These are phyloP conservation scores for Ustilago esculenta DNA, from an alignment of 1,284 basidiomycete genomes.

Conservation along the genomic window DNA sequence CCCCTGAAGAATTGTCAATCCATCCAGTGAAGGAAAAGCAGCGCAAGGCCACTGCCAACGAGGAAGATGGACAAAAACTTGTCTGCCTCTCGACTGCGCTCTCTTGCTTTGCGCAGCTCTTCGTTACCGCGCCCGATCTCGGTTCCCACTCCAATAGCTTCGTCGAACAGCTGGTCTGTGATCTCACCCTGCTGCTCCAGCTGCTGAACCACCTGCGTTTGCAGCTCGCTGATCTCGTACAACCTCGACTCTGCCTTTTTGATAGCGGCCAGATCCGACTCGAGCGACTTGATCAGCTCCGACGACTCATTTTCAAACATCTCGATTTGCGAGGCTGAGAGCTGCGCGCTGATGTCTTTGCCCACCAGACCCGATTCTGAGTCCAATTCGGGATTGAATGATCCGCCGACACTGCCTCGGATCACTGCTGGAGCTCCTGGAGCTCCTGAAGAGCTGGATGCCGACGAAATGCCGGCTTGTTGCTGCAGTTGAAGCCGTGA, in stretches of 20 bases:
- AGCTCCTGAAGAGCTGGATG: conserved; percentile 4
- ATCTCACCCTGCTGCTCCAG: conserved; percentile 86
- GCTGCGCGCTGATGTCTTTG: conserved; percentile 46
- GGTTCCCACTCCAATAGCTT: conserved; percentile 82
- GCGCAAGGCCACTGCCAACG: conserved; percentile 81
- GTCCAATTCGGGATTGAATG: conserved; percentile 35
- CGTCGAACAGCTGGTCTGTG: conserved; percentile 86
- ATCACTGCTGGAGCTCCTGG: conserved; percentile 25
- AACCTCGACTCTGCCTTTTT: conserved; percentile 86
- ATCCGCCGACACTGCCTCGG: conserved; percentile 47
- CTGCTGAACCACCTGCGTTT: conserved; percentile 86
- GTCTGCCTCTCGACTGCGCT: conserved; percentile 81
- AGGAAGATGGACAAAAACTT: conserved; percentile 86
- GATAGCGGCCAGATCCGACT: conserved; percentile 83
- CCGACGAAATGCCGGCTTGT: conserved; percentile 1
- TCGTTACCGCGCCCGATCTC: conserved; percentile 86
- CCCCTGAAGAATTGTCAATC: too few species aligned
- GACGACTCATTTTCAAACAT: conserved; percentile 91
- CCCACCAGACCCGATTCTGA: conserved; percentile 33
- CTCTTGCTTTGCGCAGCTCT: conserved; percentile 82
- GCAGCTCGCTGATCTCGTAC: conserved; percentile 86
- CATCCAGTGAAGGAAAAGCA: conserved; percentile 81
- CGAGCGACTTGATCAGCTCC: conserved; percentile 79
- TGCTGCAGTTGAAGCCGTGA: conserved; percentile 21
- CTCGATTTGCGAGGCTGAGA: conserved; percentile 79